phyloP scores from a whole-genome alignment of 2,329 filamentous ascomycete species.

The Berkeleyomyces basicola region DNA sequence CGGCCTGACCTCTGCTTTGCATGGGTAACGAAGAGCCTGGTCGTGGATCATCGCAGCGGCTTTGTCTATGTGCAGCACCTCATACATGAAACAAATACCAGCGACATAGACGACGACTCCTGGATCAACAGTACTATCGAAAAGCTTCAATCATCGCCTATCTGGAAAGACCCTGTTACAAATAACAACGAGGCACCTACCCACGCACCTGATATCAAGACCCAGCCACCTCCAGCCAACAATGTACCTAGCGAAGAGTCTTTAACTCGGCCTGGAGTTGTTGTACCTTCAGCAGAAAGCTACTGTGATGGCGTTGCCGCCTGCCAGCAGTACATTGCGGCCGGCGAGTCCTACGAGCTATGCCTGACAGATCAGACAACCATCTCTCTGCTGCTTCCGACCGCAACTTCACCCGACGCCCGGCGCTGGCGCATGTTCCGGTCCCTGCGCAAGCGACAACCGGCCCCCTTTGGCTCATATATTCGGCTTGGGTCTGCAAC shows the following conservation, averaged over 20 bases:
- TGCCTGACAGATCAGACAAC: conserved; percentile 64
- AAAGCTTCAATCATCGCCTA: conserved; percentile 14
- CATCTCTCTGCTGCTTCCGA: conserved; percentile 29
- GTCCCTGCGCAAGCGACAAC: conserved; percentile 51
- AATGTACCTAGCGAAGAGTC: neutral
- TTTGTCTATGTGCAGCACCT: conserved; percentile 52
- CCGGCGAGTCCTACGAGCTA: conserved; percentile 72
- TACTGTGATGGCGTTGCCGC: conserved; percentile 52
- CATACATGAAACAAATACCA: conserved; percentile 18
- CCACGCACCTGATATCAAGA: neutral
- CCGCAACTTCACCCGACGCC: conserved; percentile 19
- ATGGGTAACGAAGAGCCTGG: conserved; percentile 61
- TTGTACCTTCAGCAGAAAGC: conserved; percentile 26
- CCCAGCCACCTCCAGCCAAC: neutral
- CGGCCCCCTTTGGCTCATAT: conserved; percentile 74
- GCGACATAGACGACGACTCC: conserved; percentile 15
- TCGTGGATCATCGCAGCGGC: conserved; percentile 53
- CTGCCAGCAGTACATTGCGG: conserved; percentile 56
- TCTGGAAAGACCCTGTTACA: conserved; percentile 17
- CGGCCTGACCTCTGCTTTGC: conserved; percentile 58
- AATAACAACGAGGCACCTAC: neutral
- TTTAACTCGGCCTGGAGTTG: conserved; percentile 15
- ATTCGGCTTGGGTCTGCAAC: conserved; percentile 53
- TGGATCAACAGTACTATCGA: neutral
- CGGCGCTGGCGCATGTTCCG: conserved; percentile 56